A percentile compares a stretch with the other conserved stretches of the same genome.
These are phyloP conservation scores for Diddensiella santjacobensis DNA, from an alignment of 805 yeast species.

Conservation along the genomic window DNA sequence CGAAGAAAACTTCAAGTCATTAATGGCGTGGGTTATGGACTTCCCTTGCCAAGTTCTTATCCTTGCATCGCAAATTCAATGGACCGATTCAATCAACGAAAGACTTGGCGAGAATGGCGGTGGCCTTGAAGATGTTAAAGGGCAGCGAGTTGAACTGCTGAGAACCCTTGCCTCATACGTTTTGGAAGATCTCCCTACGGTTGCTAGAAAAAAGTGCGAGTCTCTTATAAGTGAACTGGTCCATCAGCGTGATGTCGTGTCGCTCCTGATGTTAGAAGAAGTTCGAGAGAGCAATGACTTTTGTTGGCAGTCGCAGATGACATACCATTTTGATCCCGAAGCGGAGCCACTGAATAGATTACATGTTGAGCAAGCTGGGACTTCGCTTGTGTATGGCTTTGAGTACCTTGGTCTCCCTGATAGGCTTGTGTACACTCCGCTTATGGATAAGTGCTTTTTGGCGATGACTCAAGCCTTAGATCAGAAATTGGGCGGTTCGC, in stretches of 20 bases:
- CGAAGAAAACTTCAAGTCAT: conserved; percentile 12
- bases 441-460: conserved; percentile 58
- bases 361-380: conserved; percentile 49
- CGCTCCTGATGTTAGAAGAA: conserved; percentile 16
- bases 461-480: conserved; percentile 71
- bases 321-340: conserved; percentile 40
- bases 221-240: conserved; percentile 62
- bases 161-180: conserved; percentile 34
- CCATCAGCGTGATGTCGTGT: conserved; percentile 50
- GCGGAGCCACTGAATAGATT: conserved; percentile 38
- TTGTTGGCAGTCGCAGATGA: conserved; percentile 52
- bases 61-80: conserved; percentile 52
- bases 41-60: conserved; percentile 55
- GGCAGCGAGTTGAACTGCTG: conserved; percentile 7
- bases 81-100: conserved; percentile 47
- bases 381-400: conserved; percentile 61
- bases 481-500: conserved; percentile 79
- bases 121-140: background rate
- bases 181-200: conserved; percentile 25
- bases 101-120: conserved; percentile 15
- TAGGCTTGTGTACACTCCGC: conserved; percentile 71
- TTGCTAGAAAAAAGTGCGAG: conserved; percentile 48
- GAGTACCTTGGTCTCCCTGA: conserved; percentile 78
- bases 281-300: conserved; percentile 25
- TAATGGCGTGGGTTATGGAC: conserved; percentile 36